These are phyloP conservation scores for Linderniella brevidens DNA, from an alignment of 257 asterid genomes.

Conservation along the genomic window DNA sequence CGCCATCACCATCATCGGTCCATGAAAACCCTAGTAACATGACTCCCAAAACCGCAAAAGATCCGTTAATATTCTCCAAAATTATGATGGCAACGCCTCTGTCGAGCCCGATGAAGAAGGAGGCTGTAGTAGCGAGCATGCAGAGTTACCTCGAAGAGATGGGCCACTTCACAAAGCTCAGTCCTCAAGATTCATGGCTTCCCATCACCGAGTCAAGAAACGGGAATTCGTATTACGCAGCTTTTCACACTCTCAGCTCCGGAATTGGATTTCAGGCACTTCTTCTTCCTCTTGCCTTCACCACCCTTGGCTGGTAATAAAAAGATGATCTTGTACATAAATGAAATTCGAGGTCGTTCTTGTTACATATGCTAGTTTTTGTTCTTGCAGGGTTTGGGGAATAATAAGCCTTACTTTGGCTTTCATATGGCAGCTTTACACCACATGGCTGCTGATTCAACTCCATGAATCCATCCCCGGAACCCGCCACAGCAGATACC, in stretches of 20 bases:
- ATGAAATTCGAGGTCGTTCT: not conserved
- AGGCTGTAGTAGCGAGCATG: conserved; percentile 35
- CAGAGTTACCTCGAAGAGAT: conserved; percentile 44
- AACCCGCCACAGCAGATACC: conserved; percentile 68
- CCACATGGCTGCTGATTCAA: conserved; percentile 62
- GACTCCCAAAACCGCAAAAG: too few relatives aligned
- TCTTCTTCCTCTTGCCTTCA: conserved; percentile 60
- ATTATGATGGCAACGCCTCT: conserved; percentile 33
- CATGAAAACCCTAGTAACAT: too few relatives aligned
- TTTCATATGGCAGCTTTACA: conserved; percentile 72
- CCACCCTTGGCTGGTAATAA: conserved; percentile 51
- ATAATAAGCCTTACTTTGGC: conserved; percentile 34
- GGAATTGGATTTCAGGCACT: conserved; percentile 78
- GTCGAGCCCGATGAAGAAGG: conserved; percentile 66
- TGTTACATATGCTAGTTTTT: not conserved
- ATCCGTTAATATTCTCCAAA: too few relatives aligned
- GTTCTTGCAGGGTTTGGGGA: conserved; percentile 59
- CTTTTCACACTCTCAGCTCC: conserved; percentile 68
- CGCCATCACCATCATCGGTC: conserved; percentile 14
- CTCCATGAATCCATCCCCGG: conserved; percentile 65
- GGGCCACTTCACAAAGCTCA: conserved; percentile 60
- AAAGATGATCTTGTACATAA: not conserved
- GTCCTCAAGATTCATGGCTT: conserved; percentile 75
- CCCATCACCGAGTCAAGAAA: conserved; percentile 77
- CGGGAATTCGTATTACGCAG: conserved; percentile 75